Evolutionary conservation across 1,284 basidiomycete genomes (phyloP), one percentile per base, ranked within the genome.

Genomic region (Fomitiporia mediterranea): DNA sequence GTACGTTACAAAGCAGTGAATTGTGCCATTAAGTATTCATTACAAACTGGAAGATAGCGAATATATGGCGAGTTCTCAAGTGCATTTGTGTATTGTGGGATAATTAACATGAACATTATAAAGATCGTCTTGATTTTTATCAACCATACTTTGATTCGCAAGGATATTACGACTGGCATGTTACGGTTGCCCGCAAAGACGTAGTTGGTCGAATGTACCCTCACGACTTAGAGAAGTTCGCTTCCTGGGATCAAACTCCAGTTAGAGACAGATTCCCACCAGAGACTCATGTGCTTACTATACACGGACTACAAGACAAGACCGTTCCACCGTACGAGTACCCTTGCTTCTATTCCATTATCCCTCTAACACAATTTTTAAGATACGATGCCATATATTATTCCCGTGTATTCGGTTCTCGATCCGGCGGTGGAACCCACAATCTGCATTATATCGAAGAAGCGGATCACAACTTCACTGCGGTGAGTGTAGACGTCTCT

Each of bases 301-400:
- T 89, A 37, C 88, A 90, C 59, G 88, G 88, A 6, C 67, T 89
- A 38, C 69, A 70, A 32, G 89, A 91, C 61, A 64, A 69, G 38
- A 77, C 74, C 34, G 85, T 90, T 0, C 83, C 86, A 11, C 78
- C 83, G 83, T 90, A 66, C 67, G 83, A 75, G 15, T 39, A 15
- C 28, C 4, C 9, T 23, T 27, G 52, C 32, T 25, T 42, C n/a
- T 47, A 59, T 35, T 11, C 23, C 19, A 8, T 15, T 21, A 42
- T 17, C 21, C 51, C 32, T 25, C 43, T 54, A n/a, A 23, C 53
- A 21, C 25, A 11, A 17, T 57, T n/a, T 25, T 32, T 25, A 61
- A 89, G 86, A 39, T 86, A 83, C 63, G 88, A 91, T 63, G 85
- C 83, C 0, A 58, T 82, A 56, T 82, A 89, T 51, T 89, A 87